Evolutionary conservation across 179 eudicot genomes (phyloP).

Genomic region (Heliamphora ciliata): DNA sequence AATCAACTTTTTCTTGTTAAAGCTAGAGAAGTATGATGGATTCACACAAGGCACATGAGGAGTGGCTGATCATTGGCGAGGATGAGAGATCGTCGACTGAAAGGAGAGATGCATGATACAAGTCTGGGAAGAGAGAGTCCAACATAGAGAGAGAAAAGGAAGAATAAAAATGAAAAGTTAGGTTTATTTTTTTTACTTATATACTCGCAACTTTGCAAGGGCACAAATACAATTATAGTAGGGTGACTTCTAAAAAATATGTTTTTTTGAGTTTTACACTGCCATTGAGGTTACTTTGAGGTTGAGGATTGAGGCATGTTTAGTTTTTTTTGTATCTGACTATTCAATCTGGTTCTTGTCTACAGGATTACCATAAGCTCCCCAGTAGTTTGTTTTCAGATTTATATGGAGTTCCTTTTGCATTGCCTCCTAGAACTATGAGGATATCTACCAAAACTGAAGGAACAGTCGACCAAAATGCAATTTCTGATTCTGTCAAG

Average conservation of each 20-base stretch:
- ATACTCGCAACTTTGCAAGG: no score
- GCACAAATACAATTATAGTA: no score
- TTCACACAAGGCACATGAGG: no score
- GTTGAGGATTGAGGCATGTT: background rate
- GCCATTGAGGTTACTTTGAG: background rate
- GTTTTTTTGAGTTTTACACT: background rate
- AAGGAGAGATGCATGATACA: no score
- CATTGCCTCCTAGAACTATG: constrained; percentile 26
- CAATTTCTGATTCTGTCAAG: constrained; percentile 26
- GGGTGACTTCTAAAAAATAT: background rate
- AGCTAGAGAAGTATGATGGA: no score
- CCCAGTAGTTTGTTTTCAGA: constrained; percentile 16
- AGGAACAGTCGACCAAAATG: constrained; percentile 22
- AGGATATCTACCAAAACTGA: constrained; percentile 32
- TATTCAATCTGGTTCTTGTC: constrained; percentile 16
- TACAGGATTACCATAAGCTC: constrained; percentile 22
- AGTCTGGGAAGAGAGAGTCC: no score
- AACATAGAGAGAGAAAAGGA: no score
- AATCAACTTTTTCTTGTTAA: no score
- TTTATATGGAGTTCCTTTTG: constrained; percentile 13
- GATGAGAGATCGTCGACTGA: no score
- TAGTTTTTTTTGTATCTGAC: background rate
- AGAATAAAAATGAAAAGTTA: no score
- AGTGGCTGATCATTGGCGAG: no score
- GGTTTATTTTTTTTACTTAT: no score